Percentiles rank a stretch among this genome's conserved stretches.
Conservation (phyloP, 2,329 filamentous ascomycete genomes). For the Waltergamsia citrina region DNA sequence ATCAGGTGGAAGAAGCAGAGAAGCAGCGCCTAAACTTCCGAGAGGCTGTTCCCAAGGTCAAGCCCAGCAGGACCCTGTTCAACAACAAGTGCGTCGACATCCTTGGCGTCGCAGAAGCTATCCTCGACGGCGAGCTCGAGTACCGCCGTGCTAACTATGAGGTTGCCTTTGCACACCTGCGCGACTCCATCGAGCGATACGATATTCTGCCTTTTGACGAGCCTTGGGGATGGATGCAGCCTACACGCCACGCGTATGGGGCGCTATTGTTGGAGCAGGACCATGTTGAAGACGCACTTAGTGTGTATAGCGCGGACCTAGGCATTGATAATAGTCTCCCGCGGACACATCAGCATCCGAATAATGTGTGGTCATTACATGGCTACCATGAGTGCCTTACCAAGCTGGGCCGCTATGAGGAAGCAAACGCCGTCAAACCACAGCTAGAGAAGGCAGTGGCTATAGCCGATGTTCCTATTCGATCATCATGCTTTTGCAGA, state of each 20-base stretch:
- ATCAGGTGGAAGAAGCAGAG: slow-evolving; percentile 43
- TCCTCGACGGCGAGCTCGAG: slow-evolving; percentile 66
- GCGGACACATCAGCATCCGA: slow-evolving; percentile 55
- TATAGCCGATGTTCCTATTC: slow-evolving; percentile 48
- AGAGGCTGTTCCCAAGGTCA: slow-evolving; percentile 40
- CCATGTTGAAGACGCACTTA: slow-evolving; percentile 42
- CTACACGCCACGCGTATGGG: slow-evolving; percentile 60
- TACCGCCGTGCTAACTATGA: slow-evolving; percentile 55
- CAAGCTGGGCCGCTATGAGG: slow-evolving; percentile 24
- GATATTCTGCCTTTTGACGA: slow-evolving; percentile 61
- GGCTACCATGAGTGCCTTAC: slow-evolving; percentile 63
- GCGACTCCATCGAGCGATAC: slow-evolving; percentile 47
- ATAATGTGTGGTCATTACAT: slow-evolving; percentile 68
- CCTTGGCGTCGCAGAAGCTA: slow-evolving; percentile 50
- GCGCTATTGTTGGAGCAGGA: slow-evolving; percentile 61
- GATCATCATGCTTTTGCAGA: slow-evolving; percentile 46
- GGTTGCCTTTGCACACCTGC: slow-evolving; percentile 48
- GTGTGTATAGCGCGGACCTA: slow-evolving; percentile 51
- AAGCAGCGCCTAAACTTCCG: slow-evolving; percentile 40
- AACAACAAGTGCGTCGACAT: slow-evolving; percentile 41
- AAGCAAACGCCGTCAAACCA: slow-evolving; percentile 10
- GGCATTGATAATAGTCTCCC: slow-evolving; percentile 51
- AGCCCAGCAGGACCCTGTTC: slow-evolving; percentile 42
- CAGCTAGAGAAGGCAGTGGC: slow-evolving; percentile 39
- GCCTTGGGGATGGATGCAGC: slow-evolving; percentile 76